Conservation (phyloP, 305 asterid genomes). For the Vinca major region DNA sequence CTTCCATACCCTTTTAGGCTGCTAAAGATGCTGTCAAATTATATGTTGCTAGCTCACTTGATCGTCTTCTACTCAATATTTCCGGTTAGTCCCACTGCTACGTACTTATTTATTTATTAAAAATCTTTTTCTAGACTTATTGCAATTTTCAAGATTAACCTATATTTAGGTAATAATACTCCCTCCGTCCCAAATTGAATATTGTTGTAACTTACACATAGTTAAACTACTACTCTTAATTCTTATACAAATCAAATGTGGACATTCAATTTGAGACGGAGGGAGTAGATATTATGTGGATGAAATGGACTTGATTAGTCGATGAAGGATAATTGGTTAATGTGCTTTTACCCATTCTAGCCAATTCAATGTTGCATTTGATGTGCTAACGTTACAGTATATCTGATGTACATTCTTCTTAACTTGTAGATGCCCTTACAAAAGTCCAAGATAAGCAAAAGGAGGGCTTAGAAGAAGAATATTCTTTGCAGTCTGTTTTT, state of each 20-base stretch:
- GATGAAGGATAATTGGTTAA: neutral
- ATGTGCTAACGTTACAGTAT: neutral
- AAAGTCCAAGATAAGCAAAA: constrained; percentile 42
- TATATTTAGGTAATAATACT: neutral
- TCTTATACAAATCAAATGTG: no score
- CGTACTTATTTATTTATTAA: neutral
- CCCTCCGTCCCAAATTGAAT: no score
- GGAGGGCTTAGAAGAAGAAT: constrained; percentile 43
- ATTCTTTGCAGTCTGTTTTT: constrained; percentile 50
- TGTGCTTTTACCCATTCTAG: neutral
- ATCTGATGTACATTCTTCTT: constrained; percentile 21
- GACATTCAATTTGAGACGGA: no score
- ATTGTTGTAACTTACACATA: no score
- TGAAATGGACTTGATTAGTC: neutral
- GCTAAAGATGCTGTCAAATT: constrained; percentile 62
- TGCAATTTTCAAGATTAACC: neutral
- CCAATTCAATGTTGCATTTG: neutral
- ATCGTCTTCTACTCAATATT: constrained; percentile 49
- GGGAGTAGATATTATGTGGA: neutral
- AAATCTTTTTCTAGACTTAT: neutral
- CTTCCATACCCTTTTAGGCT: constrained; percentile 37
- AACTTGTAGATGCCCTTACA: constrained; percentile 46
- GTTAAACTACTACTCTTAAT: no score
- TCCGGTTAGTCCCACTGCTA: constrained; percentile 44
- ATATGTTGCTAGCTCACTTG: constrained; percentile 49